These are phyloP conservation scores for Aethionema arabicum DNA, from an alignment of 345 rosid genomes.

Conservation along the genomic window DNA sequence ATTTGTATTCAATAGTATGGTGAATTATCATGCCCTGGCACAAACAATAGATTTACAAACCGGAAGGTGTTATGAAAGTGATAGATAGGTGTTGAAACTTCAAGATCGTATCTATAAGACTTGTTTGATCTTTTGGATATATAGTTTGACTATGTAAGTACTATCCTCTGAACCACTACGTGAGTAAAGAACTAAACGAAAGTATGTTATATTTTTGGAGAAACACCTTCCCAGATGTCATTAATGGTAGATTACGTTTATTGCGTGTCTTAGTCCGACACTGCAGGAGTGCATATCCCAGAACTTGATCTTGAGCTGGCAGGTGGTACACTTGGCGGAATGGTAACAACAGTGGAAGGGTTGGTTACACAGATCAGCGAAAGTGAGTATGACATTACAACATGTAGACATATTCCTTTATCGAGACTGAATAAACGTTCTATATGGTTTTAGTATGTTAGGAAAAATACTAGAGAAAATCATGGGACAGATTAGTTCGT, in stretches of 20 bases:
- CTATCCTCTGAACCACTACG: background rate
- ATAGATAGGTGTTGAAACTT: too few species aligned
- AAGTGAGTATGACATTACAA: constrained; percentile 55
- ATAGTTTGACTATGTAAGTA: background rate
- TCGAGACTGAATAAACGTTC: background rate
- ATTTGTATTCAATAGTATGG: background rate
- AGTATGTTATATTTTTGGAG: background rate
- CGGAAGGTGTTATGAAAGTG: too few species aligned
- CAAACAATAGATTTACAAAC: too few species aligned
- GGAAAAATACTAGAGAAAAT: background rate
- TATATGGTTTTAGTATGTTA: background rate
- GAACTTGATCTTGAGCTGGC: constrained; percentile 88
- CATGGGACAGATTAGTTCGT: background rate
- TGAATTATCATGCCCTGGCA: too few species aligned
- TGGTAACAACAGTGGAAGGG: constrained; percentile 94
- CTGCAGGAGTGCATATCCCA: constrained; percentile 74
- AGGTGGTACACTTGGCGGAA: constrained; percentile 88
- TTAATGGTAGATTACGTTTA: background rate
- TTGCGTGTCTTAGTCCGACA: constrained; percentile 65
- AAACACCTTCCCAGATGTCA: background rate
- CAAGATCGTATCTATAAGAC: background rate
- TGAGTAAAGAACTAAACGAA: background rate
- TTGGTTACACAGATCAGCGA: constrained; percentile 86
- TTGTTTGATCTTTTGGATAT: constrained; percentile 3
- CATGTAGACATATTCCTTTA: constrained; percentile 2